Conservation (phyloP, 495 filamentous ascomycete species). For the Tuber aestivum region DNA sequence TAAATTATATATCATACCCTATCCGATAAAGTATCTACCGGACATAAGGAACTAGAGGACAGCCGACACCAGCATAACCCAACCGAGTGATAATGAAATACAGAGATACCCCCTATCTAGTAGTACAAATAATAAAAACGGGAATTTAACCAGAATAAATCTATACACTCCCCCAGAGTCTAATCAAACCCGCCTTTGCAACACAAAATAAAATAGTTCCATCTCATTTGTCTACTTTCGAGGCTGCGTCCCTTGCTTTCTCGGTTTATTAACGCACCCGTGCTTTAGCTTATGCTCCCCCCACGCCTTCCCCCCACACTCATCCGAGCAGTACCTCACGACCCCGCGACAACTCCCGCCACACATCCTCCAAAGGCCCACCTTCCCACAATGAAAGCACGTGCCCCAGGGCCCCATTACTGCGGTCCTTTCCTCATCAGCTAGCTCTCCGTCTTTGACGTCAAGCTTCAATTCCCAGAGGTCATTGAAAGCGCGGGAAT, state of each 20-base stretch:
- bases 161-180: background rate
- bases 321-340: slow-evolving; percentile 29
- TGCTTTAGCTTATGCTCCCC: slow-evolving; percentile 28
- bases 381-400: slow-evolving; percentile 29
- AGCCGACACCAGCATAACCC: background rate
- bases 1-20: background rate
- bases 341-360: slow-evolving; percentile 30
- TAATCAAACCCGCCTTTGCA: background rate
- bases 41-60: background rate
- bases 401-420: slow-evolving; percentile 37
- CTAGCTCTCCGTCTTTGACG: slow-evolving; percentile 27
- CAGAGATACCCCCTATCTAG: background rate
- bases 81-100: background rate
- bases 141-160: background rate
- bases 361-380: slow-evolving; percentile 37
- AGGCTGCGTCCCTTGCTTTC: background rate
- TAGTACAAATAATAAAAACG: background rate
- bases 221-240: background rate
- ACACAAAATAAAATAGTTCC: background rate
- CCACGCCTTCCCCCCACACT: slow-evolving; percentile 29
- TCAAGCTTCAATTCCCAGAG: slow-evolving; percentile 36
- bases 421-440: slow-evolving; percentile 30
- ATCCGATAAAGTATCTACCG: background rate
- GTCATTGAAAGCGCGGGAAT: slow-evolving; percentile 29
- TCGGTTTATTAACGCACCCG: slow-evolving; percentile 5